Evolutionary conservation across 371 early-diverging fungal species (phyloP), one percentile per base, ranked within the genome.

Genomic region (Rhizopus arrhizus): DNA sequence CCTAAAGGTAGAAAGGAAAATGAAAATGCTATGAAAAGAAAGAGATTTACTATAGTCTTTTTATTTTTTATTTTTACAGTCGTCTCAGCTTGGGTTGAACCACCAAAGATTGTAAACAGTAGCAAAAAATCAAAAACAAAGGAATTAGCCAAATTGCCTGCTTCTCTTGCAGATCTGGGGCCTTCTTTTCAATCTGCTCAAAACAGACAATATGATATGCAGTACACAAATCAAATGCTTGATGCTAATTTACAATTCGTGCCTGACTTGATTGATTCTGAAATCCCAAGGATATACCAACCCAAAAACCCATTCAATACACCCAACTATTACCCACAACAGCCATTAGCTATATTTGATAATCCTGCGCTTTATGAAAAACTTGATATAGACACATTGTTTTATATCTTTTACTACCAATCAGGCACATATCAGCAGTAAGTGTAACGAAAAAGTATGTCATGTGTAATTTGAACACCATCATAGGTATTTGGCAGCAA

Each of bases 381-480:
- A 68, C 89, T 99, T 64, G 97, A 97, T 55, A 85, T 93, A 64
- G 99, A 99, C 72, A 95, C 98, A 32, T 84, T 99, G 42, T 99
- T 99, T 74, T 99, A 93, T 75, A 95, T 98, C 61, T 99, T 99
- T 77, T 99, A 99, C 77, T 96, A 92, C 75, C 95, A 92, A 71
- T 94, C 91, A 71, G 96, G 96, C 62, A 96, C 98, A 13, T 90
- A 92, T 64, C 95, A 95, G 61, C 99, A 99, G 91, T 96, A 87
- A 62, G 89, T 81, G 1, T 3, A n/a, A 8, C 28, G 2, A 22
- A 22, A 22, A 22, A 22, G 22, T 22, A 22, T 22, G 22, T 22
- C 13, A 11, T 11, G 16, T 43, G 4, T 33, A 4, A 31, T 41
- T 59, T 5, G 16, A 47, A 38, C 9, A 15, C 1, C 53, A 15